Base-by-base conservation (phyloP, 345 rosid genomes). In the Moricandia moricandioides region DNA sequence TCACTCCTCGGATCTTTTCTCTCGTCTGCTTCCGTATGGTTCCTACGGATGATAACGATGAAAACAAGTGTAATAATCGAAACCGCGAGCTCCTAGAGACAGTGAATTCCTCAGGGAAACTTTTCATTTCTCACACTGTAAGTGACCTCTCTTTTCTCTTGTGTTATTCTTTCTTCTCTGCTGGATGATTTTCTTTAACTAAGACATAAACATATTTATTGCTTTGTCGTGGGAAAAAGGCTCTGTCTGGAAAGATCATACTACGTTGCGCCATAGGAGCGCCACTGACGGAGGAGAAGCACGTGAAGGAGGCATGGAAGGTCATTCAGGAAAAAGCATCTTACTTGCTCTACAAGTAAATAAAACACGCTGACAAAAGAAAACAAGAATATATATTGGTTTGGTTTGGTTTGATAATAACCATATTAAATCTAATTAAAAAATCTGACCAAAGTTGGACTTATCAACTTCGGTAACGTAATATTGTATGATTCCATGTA, bases 101-200 rank as follows among this genome's bases (percentile, higher is more conserved):
- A 30, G 95, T 89, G 7, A 91, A 91, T 80, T 81, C 91, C 9
- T 83, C 92, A 0, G 98, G 98, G 81, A 88, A 84, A 65, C 77
- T 84, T 65, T 91, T 89, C 82, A 80, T 94, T 39, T 88, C 96
- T 69, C 97, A 93, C 79, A 93, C 97, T 7, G 98, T 89, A 81
- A 84, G 80, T 30, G 13, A 30, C 18, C 24, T 67, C 12, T 13
- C 3, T 58, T 29, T n/a, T 43, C 49, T 13, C 24, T 21, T 21
- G 2, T 21, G 24, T 21, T 43, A 1, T 29, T 29, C 4, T 54
- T 34, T 43, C 49, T 43, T 43, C 51, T 43, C 16, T 43, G 27
- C 12, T 65, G 8, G 34, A 29, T 52, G 12, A 37, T 51, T 17
- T 58, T 58, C 7, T 59, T 29, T 17, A 8, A 7, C 0, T 21